These are phyloP conservation scores for Termitomyces sp. DNA, from an alignment of 768 basidiomycete species.

Conservation along the genomic window DNA sequence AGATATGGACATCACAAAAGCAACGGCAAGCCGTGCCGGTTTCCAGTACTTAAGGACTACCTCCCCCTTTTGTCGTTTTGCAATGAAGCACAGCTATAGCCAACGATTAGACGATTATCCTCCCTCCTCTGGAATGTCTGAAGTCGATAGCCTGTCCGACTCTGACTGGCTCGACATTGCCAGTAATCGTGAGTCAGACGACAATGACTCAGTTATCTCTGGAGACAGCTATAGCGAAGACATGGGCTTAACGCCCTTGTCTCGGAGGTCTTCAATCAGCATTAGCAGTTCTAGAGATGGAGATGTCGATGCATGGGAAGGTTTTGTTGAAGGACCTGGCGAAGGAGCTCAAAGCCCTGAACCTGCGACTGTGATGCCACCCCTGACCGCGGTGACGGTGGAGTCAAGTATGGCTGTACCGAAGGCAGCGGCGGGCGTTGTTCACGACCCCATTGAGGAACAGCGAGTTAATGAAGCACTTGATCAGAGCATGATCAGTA, in stretches of 20 bases:
- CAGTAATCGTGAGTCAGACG: slow-evolving; percentile 64
- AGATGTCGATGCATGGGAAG: slow-evolving; percentile 76
- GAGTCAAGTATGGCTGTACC: slow-evolving; percentile 26
- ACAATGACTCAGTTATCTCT: slow-evolving; percentile 63
- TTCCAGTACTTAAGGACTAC: slow-evolving; percentile 20
- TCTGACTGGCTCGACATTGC: slow-evolving; percentile 83
- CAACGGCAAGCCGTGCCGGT: slow-evolving; percentile 15
- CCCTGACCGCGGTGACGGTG: slow-evolving; percentile 25
- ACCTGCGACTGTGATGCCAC: slow-evolving; percentile 26
- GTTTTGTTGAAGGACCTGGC: slow-evolving; percentile 58
- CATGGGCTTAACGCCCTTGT: slow-evolving; percentile 46
- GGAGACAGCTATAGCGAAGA: slow-evolving; percentile 61
- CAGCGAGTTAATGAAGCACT: slow-evolving; percentile 67
- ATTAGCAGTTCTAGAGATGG: slow-evolving; percentile 61
- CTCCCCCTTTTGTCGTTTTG: slow-evolving; percentile 20
- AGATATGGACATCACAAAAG: background rate
- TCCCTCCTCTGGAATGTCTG: slow-evolving; percentile 46
- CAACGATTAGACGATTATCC: slow-evolving; percentile 27
- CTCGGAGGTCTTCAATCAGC: slow-evolving; percentile 68
- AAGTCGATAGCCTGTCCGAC: slow-evolving; percentile 66
- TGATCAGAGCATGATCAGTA: slow-evolving; percentile 81
- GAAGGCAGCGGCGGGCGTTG: slow-evolving; percentile 19
- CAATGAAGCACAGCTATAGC: slow-evolving; percentile 25
- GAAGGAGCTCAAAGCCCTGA: slow-evolving; percentile 31
- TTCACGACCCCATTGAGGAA: slow-evolving; percentile 53